These are phyloP conservation scores for Psidium guajava DNA, from an alignment of 345 rosid genomes.

Conservation along the genomic window DNA sequence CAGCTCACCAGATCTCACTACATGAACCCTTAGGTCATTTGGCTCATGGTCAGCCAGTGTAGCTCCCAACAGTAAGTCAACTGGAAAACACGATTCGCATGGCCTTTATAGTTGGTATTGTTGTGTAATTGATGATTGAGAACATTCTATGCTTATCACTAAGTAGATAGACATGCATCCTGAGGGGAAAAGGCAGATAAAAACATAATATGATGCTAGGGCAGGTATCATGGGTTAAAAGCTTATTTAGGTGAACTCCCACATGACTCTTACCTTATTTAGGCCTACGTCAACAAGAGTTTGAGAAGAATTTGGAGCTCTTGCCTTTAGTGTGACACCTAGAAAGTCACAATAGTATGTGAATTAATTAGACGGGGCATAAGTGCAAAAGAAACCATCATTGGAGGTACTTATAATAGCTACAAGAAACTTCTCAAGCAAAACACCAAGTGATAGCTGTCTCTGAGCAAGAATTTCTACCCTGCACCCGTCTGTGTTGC, in stretches of 20 bases:
- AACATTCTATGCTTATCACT: background rate
- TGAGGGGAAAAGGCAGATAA: background rate
- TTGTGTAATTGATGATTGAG: background rate
- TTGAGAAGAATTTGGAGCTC: constrained; percentile 26
- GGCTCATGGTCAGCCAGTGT: background rate
- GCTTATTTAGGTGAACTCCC: background rate
- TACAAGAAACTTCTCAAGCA: background rate
- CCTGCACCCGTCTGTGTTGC: background rate
- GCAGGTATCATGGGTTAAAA: background rate
- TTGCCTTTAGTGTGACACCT: constrained; percentile 69
- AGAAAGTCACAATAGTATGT: constrained; percentile 9
- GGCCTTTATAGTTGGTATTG: background rate
- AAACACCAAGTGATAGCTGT: background rate
- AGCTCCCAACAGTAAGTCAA: background rate
- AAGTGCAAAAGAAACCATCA: background rate
- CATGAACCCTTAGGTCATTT: background rate
- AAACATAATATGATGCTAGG: background rate
- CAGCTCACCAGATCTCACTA: background rate
- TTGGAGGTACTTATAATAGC: background rate
- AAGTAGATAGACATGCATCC: background rate
- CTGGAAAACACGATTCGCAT: background rate
- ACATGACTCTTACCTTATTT: constrained; percentile 45
- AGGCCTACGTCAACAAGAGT: constrained; percentile 86
- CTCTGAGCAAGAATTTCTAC: background rate
- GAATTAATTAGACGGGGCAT: background rate